phyloP scores from a whole-genome alignment of 805 yeast species.

The Zygosaccharomyces bisporus region DNA sequence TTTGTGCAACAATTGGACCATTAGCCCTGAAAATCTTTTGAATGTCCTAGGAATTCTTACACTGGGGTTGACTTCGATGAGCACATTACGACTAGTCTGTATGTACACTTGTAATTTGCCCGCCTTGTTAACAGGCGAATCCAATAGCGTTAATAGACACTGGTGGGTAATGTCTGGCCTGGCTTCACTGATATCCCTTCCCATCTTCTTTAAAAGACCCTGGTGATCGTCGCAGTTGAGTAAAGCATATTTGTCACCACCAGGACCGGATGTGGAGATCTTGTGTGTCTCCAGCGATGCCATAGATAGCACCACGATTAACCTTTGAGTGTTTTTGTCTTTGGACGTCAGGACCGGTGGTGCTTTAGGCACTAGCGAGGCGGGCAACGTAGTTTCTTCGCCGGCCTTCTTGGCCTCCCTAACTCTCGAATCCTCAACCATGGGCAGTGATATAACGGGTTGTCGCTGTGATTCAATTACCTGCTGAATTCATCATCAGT shows the following conservation, averaged over 20 bases:
- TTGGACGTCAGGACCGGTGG: conserved; percentile 77
- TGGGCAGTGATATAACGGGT: conserved; percentile 11
- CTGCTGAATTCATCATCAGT: not conserved
- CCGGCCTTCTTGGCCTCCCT: conserved; percentile 41
- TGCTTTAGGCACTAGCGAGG: conserved; percentile 81
- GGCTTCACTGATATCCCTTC: conserved; percentile 95
- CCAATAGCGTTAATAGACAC: conserved; percentile 87
- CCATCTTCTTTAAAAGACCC: conserved; percentile 91
- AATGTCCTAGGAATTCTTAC: conserved; percentile 98
- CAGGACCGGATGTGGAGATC: conserved; percentile 70
- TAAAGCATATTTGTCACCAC: conserved; percentile 88
- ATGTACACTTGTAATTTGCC: conserved; percentile 95
- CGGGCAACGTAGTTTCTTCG: conserved; percentile 46
- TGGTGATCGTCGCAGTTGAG: conserved; percentile 98
- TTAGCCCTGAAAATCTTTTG: conserved; percentile 93
- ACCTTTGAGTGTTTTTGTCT: conserved; percentile 81
- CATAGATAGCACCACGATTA: conserved; percentile 91
- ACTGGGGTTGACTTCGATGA: conserved; percentile 91
- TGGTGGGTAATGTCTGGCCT: conserved; percentile 99
- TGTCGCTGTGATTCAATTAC: not conserved
- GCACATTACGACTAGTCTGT: conserved; percentile 91
- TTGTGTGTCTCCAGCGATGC: conserved; percentile 96
- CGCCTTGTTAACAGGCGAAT: conserved; percentile 97
- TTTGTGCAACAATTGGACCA: conserved; percentile 94
- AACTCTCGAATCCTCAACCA: conserved; percentile 48